These are phyloP conservation scores for Wickerhamiella azymoides DNA, from an alignment of 805 yeast genomes.

Conservation along the genomic window DNA sequence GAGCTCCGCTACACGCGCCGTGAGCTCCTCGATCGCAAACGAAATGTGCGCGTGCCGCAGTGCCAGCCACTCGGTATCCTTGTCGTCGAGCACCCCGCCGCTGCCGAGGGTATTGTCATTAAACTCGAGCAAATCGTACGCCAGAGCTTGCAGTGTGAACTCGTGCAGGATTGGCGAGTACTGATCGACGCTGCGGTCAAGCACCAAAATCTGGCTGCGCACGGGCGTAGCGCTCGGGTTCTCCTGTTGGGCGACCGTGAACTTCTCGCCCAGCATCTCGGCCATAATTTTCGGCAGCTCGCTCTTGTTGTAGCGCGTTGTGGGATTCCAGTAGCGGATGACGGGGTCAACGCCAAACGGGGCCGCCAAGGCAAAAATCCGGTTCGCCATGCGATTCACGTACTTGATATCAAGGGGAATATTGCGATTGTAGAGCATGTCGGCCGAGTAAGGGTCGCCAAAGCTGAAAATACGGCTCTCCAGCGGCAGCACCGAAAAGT, in stretches of 20 bases:
- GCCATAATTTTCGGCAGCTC: conserved; percentile 8
- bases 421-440: conserved; percentile 50
- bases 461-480: conserved; percentile 64
- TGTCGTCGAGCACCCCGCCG: conserved; percentile 38
- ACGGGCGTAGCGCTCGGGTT: conserved; percentile 11
- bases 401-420: conserved; percentile 39
- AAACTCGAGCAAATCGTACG: conserved; percentile 53
- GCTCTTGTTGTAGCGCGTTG: conserved; percentile 31
- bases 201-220: conserved; percentile 42
- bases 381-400: conserved; percentile 42
- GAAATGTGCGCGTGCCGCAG: conserved; percentile 63
- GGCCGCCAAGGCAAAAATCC: conserved; percentile 60
- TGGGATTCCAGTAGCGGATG: conserved; percentile 45
- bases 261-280: neutral
- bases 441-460: conserved; percentile 45
- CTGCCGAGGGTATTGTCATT: conserved; percentile 38
- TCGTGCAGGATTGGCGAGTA: conserved; percentile 79
- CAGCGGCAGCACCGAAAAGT: conserved; percentile 44
- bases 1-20: conserved; percentile 46
- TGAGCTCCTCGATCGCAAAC: conserved; percentile 52
- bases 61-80: conserved; percentile 58
- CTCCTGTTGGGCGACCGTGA: neutral
- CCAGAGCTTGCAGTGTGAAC: conserved; percentile 83
- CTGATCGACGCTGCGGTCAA: conserved; percentile 75
- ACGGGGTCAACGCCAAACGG: conserved; percentile 80